Conservation (phyloP, 2,329 filamentous ascomycete genomes). For the Fusarium redolens region DNA sequence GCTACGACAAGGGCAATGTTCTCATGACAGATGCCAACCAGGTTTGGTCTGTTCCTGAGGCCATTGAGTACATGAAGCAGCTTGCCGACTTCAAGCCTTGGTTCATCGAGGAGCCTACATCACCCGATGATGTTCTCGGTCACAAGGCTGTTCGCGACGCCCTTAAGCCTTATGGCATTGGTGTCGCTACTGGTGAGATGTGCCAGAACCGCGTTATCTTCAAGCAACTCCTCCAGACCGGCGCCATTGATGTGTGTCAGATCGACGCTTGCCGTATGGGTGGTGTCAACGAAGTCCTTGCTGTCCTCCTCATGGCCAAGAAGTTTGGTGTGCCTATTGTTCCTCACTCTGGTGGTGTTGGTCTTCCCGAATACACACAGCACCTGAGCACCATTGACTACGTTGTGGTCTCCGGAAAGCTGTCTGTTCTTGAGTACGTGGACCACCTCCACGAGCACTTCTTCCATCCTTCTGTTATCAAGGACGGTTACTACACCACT, state of each 20-base stretch:
- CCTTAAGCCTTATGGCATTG: constrained; percentile 78
- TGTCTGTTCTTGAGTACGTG: constrained; percentile 88
- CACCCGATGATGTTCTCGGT: constrained; percentile 88
- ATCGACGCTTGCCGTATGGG: constrained; percentile 91
- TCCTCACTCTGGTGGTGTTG: constrained; percentile 89
- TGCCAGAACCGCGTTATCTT: constrained; percentile 95
- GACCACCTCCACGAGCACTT: constrained; percentile 97
- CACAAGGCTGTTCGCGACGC: constrained; percentile 88
- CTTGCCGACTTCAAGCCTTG: constrained; percentile 86
- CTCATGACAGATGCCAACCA: constrained; percentile 96
- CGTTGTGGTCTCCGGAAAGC: constrained; percentile 84
- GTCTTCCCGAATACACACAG: constrained; percentile 93
- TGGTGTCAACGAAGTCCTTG: constrained; percentile 90
- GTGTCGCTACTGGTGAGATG: constrained; percentile 93
- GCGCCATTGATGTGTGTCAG: constrained; percentile 88
- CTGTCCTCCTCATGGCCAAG: constrained; percentile 87
- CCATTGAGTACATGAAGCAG: constrained; percentile 86
- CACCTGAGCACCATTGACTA: constrained; percentile 94
- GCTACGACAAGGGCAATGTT: constrained; percentile 83
- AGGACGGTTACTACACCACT: constrained; percentile 89
- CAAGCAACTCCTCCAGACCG: constrained; percentile 86
- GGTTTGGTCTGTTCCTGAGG: constrained; percentile 90
- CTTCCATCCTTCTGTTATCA: constrained; percentile 80
- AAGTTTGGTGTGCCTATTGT: constrained; percentile 85
- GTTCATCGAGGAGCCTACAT: constrained; percentile 96